These are phyloP conservation scores for Botrytis deweyae DNA, from an alignment of 2,329 filamentous ascomycete species.

Conservation along the genomic window DNA sequence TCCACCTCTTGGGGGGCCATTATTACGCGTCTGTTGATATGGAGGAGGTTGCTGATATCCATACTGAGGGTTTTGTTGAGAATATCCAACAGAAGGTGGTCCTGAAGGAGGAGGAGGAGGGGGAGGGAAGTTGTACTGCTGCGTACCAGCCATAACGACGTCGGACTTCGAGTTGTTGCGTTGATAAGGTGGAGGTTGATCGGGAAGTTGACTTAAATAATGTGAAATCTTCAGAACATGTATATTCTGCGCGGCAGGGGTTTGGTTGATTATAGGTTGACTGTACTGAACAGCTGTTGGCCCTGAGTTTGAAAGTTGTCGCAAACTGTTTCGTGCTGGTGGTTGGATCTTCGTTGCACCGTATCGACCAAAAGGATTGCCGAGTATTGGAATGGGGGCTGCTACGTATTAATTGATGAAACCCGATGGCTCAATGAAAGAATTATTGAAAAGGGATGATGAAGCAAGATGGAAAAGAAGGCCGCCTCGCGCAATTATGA, in stretches of 20 bases:
- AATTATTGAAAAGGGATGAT: conserved; percentile 19
- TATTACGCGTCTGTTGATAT: conserved; percentile 36
- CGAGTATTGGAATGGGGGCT: not conserved
- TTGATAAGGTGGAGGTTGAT: not conserved
- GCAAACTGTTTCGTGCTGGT: not conserved
- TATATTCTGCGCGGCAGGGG: not conserved
- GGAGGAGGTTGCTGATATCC: conserved; percentile 35
- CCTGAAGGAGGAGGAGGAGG: conserved; percentile 38
- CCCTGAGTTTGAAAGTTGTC: not conserved
- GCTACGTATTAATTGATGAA: conserved; percentile 5
- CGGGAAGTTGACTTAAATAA: not conserved
- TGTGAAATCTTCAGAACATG: not conserved
- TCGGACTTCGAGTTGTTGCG: not conserved
- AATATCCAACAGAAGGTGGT: conserved; percentile 34
- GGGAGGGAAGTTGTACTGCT: conserved; percentile 41
- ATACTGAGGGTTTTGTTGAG: conserved; percentile 35
- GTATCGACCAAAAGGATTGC: not conserved
- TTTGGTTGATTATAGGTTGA: not conserved
- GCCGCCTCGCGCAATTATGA: conserved; percentile 1
- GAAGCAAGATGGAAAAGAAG: conserved; percentile 15
- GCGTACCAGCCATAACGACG: conserved; percentile 33
- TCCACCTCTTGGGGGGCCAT: conserved; percentile 37
- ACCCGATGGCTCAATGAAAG: conserved; percentile 18
- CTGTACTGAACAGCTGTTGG: not conserved
- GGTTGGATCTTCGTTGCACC: not conserved